Base-by-base conservation (phyloP, 192 early-diverging fungal species). In the Linnemannia hyalina region DNA sequence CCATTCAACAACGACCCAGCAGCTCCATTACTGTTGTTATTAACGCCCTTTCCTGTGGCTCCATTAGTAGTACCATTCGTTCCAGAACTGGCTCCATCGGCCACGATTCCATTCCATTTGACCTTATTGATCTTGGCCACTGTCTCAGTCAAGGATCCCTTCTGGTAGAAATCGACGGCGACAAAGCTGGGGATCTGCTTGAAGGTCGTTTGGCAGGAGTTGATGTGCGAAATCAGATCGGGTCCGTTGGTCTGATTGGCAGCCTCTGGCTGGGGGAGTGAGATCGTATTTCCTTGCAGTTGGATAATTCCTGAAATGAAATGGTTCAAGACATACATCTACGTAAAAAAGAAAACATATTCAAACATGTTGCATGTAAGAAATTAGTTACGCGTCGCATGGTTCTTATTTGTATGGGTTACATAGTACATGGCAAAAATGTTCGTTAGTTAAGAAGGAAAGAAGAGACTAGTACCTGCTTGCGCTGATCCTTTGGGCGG, bases 281-380 rank as follows among this genome's bases (percentile, higher is more conserved):
- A 88, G 41, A 94, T 85, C 8, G 57, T 36, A 9, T 68, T 65
- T n/a, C 70, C 63, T 15, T 75, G 74, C 13, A 92, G 10, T 13
- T 70, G 70, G 57, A 93, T 68, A n/a, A 82, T 81, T 47, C 91
- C 90, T 42, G 90, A 94, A 20, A 94, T 88, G 79, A 95, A 96
- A 80, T 95, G 95, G 89, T 96, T 96, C 90, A 96, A 88, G 2
- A 95, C 90, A 80, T 92, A 92, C 89, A 96, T 92, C 81, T n/a
- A 38, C 49, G 18, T n/a, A 49, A 52, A 35, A 41, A 29, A 2
- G 72, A 13, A 35, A 29, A 40, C 10, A 65, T 32, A 41, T 38
- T 32, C 22, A n/a, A 68, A 38, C 20, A 42, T 54, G 4, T 23
- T 36, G 38, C 32, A 9, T 26, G 63, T 47, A 73, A 6, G 41